phyloP scores from a whole-genome alignment of 148 eudicot genomes.

The Amaranthus palmeri region DNA sequence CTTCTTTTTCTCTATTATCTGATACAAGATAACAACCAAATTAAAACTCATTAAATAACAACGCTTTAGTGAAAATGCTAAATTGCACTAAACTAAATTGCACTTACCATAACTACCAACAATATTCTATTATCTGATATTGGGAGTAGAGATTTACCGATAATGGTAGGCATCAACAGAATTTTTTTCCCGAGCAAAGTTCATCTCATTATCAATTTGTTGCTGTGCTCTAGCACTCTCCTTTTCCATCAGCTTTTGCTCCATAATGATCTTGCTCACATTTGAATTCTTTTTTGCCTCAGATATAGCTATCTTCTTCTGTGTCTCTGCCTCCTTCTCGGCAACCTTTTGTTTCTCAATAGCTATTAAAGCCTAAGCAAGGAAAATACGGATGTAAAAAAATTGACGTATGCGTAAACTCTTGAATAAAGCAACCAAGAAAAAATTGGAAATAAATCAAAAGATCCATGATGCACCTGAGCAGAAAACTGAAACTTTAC shows the following conservation, averaged over 20 bases:
- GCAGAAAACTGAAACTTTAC: not conserved
- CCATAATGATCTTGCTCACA: conserved; percentile 91
- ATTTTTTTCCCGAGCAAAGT: conserved; percentile 83
- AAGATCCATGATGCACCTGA: not conserved
- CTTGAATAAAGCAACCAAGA: not conserved
- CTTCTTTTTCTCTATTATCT: no score
- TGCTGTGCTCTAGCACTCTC: conserved; percentile 80
- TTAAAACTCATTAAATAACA: no score
- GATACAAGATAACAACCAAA: no score
- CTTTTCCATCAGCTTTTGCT: conserved; percentile 86
- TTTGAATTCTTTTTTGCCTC: conserved; percentile 89
- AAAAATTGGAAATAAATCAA: not conserved
- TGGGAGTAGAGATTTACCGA: conserved; percentile 33
- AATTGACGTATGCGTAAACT: not conserved
- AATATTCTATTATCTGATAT: no score
- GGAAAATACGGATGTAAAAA: not conserved
- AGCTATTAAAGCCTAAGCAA: conserved; percentile 70
- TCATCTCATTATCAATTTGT: conserved; percentile 80
- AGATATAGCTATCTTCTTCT: conserved; percentile 84
- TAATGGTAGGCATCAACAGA: conserved; percentile 78
- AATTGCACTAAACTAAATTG: no score
- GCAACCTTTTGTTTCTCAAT: conserved; percentile 85
- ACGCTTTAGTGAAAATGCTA: no score
- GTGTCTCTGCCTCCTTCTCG: conserved; percentile 97
- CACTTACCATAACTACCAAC: no score